Base-by-base conservation (phyloP, 148 eudicot genomes). In the Spergularia marina region DNA sequence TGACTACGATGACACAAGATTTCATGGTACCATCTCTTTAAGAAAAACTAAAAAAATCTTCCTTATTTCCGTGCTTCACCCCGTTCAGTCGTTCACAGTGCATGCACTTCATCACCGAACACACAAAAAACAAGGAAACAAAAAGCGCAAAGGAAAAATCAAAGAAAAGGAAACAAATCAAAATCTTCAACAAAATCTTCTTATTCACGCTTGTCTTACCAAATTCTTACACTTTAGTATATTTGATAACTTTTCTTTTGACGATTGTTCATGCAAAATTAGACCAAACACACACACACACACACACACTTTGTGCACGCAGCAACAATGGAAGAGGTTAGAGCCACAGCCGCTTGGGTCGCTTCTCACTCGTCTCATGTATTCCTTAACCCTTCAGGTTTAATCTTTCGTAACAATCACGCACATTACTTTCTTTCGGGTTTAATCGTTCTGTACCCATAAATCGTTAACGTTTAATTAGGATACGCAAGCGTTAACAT, bases 351-450 rank as follows among this genome's bases (percentile, higher is more conserved):
- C 69, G 83, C 76, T 6, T 83, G 79, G 82, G 82, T 84, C 44
- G 79, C 80, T 39, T 78, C 82, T 30, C 79, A 72, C 55, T 72
- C 86, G 0, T 71, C 84, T 25, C 82, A 81, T n/a, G 82, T 81
- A 11, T 64, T 58, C 56, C 65, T 81, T 61, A 76, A 84, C 17
- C 75, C 79, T 16, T 67, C 79, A 63, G 84, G 82, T 84, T 53
- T 63, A 34, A 10, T n/a, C 53, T 49, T n/a, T 66, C 23, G 36
- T 11, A 15, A 40, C 47, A 25, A 1, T 51, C 63, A 14, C n/a
- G n/a, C n/a, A n/a, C 39, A 12, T 58, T 20, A 20, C 36, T 30
- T 52, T 17, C 49, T 7, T 65, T 0, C 1, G 12, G 4, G 17
- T 21, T 5, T 39, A 30, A 30, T 30, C 34, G 2, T 30, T 30